Base-by-base conservation (phyloP, 2,329 filamentous ascomycete species). In the Stachybotrys elegans region DNA sequence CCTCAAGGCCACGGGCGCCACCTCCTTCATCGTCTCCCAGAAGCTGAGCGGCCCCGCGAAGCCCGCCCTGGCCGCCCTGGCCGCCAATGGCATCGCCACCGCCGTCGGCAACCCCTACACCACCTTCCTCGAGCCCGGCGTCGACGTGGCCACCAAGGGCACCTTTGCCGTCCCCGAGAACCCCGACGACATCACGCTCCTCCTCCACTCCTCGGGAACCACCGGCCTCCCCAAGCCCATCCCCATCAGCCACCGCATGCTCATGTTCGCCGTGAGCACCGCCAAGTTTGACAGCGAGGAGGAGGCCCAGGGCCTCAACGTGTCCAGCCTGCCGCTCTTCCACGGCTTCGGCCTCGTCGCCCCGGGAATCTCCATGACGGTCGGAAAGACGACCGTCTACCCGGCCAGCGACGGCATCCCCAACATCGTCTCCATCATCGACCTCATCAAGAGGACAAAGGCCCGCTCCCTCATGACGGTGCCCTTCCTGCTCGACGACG, bases 161-260 rank as follows among this genome's bases (percentile, higher is more conserved):
- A 47, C 42, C 20, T 47, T 46, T 42, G 29, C 50, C 7, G 40
- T 44, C 3, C 49, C 52, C 17, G 45, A 49, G 38, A 51, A 54
- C 20, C 49, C 44, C n/a, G 53, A 62, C 42, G 46, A 45, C 6
- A 39, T 45, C 8, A 48, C 52, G n/a, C 23, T 64, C 20, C 54
- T 63, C 20, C 49, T 65, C 5, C 62, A 65, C 44, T 62, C 60
- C 4, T 64, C 62, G 1, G 62, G 62, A 1, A 63, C 61, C 5
- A 66, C 63, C 1, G 63, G 62, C 23, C 43, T 61, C 12, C 63
- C 63, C 9, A 67, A 66, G 42, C 59, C 63, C 5, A 65, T 65
- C 31, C 50, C 48, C 13, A 51, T 61, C 11, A 50, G 57, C 2
- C 59, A 65, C 23, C 51, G 55, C 23, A 57, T 61, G 31, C 35